phyloP scores from a whole-genome alignment of 2,329 filamentous ascomycete genomes.

The Apiospora pterosperma region DNA sequence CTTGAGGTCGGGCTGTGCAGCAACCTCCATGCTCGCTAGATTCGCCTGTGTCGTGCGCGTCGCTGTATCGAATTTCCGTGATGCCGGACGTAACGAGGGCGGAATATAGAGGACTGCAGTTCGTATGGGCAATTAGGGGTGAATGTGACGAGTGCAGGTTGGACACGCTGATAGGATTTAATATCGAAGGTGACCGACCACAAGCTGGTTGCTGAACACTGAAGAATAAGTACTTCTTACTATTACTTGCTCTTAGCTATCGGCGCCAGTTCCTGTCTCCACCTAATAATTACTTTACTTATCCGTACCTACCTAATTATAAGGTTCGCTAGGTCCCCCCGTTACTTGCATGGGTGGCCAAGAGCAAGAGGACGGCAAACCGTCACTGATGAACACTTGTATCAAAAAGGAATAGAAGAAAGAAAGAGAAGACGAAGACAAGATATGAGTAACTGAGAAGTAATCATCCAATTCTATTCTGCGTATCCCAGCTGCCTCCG shows the following conservation, averaged over 20 bases:
- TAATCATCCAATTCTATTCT: not conserved
- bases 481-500: not conserved
- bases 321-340: no score
- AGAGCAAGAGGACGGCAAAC: no score
- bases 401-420: not conserved
- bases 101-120: not conserved
- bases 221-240: not conserved
- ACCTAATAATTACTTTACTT: no score
- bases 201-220: not conserved
- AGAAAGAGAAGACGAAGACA: no score
- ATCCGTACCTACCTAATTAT: no score
- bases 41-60: not conserved
- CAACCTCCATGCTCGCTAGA: constrained; percentile 18
- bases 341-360: not conserved
- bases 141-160: not conserved
- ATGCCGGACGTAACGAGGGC: not conserved
- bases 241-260: no score
- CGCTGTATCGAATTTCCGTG: not conserved
- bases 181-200: not conserved
- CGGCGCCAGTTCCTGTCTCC: not conserved
- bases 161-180: not conserved
- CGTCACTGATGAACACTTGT: not conserved
- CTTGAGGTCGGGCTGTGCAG: constrained; percentile 20
- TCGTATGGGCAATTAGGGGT: not conserved
- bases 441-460: not conserved